Conservation (phyloP, 176 grass and related monocot species). For the Secale cereale region DNA sequence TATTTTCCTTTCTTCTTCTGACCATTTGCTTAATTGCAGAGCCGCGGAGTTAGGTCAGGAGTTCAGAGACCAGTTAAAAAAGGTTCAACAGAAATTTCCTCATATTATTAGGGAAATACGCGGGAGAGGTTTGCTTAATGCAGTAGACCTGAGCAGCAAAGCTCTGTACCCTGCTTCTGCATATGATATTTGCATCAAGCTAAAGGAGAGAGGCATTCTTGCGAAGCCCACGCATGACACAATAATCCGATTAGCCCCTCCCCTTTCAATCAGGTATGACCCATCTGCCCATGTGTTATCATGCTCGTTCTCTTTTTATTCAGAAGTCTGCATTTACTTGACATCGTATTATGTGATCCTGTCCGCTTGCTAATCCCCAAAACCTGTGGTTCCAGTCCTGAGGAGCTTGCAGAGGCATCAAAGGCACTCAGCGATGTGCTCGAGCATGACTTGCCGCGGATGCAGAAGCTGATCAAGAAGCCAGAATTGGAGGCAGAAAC, state of each 20-base stretch:
- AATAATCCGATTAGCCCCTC: conserved; percentile 85
- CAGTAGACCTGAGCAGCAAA: conserved; percentile 70
- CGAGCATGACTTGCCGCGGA: conserved; percentile 68
- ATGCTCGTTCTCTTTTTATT: background rate
- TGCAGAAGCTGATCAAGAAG: conserved; percentile 69
- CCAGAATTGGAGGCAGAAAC: conserved; percentile 38
- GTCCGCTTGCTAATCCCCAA: background rate
- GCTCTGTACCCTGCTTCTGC: conserved; percentile 70
- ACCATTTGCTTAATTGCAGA: conserved; percentile 31
- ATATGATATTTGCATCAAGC: conserved; percentile 92
- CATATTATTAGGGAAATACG: conserved; percentile 78
- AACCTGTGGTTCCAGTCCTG: conserved; percentile 39
- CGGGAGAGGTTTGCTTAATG: conserved; percentile 86
- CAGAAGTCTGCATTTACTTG: background rate
- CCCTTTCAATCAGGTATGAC: conserved; percentile 68
- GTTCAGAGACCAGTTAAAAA: conserved; percentile 63
- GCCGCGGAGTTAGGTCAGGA: conserved; percentile 65
- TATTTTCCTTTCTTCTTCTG: conserved; percentile 13
- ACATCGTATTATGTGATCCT: background rate
- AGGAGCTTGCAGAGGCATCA: conserved; percentile 83
- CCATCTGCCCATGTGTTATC: background rate
- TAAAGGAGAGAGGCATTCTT: conserved; percentile 94
- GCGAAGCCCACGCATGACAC: conserved; percentile 95
- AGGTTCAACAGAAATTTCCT: conserved; percentile 70
- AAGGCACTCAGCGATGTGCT: conserved; percentile 74